Conservation (phyloP, 2,329 filamentous ascomycete genomes). For the Verticillium tricorpus region DNA sequence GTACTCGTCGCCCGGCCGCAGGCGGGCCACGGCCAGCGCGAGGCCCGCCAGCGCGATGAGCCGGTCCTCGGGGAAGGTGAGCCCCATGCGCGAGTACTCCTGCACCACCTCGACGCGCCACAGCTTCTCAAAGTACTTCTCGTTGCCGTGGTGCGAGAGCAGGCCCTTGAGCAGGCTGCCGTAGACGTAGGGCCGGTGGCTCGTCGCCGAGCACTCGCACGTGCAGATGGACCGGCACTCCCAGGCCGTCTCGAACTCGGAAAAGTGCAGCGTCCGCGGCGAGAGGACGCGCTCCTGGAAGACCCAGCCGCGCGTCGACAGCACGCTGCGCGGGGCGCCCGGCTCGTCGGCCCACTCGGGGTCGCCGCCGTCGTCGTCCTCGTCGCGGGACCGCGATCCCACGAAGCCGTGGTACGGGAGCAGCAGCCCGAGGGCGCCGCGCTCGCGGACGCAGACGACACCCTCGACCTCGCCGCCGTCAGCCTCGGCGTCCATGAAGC, state of each 20-base stretch:
- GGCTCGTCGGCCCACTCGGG: background rate
- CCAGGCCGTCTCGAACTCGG: constrained; percentile 11
- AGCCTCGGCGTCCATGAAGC: background rate
- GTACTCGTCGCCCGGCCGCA: background rate
- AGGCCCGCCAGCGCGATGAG: background rate
- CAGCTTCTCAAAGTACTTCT: background rate
- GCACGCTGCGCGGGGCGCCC: background rate
- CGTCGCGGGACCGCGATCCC: background rate
- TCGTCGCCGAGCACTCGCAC: background rate
- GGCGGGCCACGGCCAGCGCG: background rate
- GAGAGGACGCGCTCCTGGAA: constrained; percentile 5
- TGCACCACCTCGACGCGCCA: background rate
- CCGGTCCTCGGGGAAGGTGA: background rate
- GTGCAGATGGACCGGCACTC: constrained; percentile 6
- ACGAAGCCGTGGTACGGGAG: background rate
- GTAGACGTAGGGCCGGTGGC: background rate
- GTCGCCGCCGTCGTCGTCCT: background rate
- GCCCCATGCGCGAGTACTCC: background rate
- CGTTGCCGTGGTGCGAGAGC: background rate
- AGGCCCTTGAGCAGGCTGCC: background rate
- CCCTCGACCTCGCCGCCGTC: background rate
- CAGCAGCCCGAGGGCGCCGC: background rate
- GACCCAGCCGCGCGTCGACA: constrained; percentile 2
- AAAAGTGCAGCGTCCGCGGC: constrained; percentile 2
- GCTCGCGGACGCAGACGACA: background rate